These are phyloP conservation scores for Claviceps maximensis DNA, from an alignment of 2,329 filamentous ascomycete genomes.

Conservation along the genomic window DNA sequence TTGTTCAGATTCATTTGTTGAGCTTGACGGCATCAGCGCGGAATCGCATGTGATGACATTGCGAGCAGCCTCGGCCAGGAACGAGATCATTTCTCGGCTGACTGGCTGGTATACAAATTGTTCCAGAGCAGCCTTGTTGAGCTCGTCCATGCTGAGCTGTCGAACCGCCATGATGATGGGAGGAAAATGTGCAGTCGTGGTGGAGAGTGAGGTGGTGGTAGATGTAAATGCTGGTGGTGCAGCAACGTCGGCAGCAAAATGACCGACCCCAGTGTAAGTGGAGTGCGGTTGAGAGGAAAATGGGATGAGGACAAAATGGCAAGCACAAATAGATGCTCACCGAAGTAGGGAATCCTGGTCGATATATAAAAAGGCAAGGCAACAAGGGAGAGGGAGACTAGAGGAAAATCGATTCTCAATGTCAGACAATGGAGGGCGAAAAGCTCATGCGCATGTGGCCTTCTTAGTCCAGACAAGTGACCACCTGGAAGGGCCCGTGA, in stretches of 20 bases:
- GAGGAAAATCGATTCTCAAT: slow-evolving; percentile 3
- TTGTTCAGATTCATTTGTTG: slow-evolving; percentile 11
- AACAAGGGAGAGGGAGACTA: slow-evolving; percentile 8
- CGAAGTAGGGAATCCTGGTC: background rate
- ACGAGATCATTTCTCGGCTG: slow-evolving; percentile 61
- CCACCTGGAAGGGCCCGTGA: slow-evolving; percentile 15
- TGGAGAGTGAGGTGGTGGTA: background rate
- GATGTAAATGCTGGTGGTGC: background rate
- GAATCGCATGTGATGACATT: slow-evolving; percentile 72
- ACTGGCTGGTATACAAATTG: slow-evolving; percentile 71
- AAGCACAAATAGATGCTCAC: background rate
- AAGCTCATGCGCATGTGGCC: slow-evolving; percentile 18
- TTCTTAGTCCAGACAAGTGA: slow-evolving; percentile 14
- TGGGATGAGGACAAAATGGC: background rate
- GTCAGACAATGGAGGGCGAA: slow-evolving; percentile 10
- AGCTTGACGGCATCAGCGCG: slow-evolving; percentile 35
- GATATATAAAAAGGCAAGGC: slow-evolving; percentile 10
- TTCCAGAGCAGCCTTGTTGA: slow-evolving; percentile 64
- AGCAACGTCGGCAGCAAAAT: slow-evolving; percentile 4
- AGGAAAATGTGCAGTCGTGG: background rate
- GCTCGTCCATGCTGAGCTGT: slow-evolving; percentile 36
- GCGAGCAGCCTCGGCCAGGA: slow-evolving; percentile 60
- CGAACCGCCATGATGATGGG: slow-evolving; percentile 32
- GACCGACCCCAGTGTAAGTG: slow-evolving; percentile 4
- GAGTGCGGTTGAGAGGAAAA: slow-evolving; percentile 1